Evolutionary conservation across 2,329 filamentous ascomycete genomes (phyloP).

Genomic region (Pseudocercospora fijiensis): DNA sequence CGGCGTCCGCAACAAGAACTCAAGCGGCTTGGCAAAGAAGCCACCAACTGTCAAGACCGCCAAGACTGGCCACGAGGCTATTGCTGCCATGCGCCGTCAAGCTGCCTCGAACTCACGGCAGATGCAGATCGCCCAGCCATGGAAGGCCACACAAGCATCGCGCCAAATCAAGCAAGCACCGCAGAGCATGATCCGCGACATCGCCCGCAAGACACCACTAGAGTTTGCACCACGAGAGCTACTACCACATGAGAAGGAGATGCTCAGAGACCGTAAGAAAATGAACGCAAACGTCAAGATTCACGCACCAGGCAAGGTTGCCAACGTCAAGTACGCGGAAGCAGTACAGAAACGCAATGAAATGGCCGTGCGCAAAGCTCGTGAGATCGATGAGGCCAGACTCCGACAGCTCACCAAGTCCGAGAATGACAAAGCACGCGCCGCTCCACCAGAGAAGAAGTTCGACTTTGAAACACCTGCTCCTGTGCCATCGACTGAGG

Average conservation of each 20-base stretch:
- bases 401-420: conserved; percentile 21
- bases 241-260: conserved; percentile 22
- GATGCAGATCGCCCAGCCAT: conserved; percentile 18
- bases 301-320: conserved; percentile 13
- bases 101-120: conserved; percentile 20
- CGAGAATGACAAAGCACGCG: conserved; percentile 6
- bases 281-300: conserved; percentile 15
- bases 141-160: conserved; percentile 16
- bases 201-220: conserved; percentile 10
- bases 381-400: conserved; percentile 24
- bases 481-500: conserved; percentile 8
- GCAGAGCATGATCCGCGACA: conserved; percentile 23
- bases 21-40: conserved; percentile 7
- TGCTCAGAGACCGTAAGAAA: conserved; percentile 19
- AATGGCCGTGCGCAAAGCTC: conserved; percentile 17
- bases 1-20: conserved; percentile 18
- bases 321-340: conserved; percentile 11
- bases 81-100: conserved; percentile 28
- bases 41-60: conserved; percentile 17
- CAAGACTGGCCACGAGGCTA: conserved; percentile 24
- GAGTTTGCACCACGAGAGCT: conserved; percentile 25
- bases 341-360: conserved; percentile 17
- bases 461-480: conserved; percentile 16
- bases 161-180: conserved; percentile 17
- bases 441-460: conserved; percentile 11